Evolutionary conservation across 108 stramenopile species (phyloP).

Genomic region (Cyclotella kingstonii): DNA sequence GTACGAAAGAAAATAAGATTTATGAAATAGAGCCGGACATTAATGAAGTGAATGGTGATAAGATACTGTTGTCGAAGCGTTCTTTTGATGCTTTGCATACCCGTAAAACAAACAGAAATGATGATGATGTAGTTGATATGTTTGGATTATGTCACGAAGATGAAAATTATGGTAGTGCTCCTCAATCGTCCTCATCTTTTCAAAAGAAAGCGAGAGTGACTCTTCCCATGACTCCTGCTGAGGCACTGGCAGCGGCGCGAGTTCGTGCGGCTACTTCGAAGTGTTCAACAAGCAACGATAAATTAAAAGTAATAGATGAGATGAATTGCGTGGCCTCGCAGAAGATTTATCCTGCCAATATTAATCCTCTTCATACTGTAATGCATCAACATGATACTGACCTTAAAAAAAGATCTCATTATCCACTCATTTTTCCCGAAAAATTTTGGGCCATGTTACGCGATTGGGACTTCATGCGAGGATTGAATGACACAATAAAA

Average conservation of each 20-base stretch:
- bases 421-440: constrained; percentile 37
- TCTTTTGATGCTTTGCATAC: not conserved
- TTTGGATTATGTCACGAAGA: constrained; percentile 11
- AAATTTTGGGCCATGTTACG: constrained; percentile 36
- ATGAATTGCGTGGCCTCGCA: not conserved
- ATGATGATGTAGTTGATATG: constrained; percentile 14
- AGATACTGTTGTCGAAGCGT: not conserved
- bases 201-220: constrained; percentile 3
- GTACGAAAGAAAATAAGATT: too few relatives aligned
- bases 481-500: constrained; percentile 29
- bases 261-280: constrained; percentile 6
- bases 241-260: constrained; percentile 17
- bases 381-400: not conserved
- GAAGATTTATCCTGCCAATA: too few relatives aligned
- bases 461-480: constrained; percentile 41
- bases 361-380: not conserved
- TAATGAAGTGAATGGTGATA: not conserved
- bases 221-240: constrained; percentile 15
- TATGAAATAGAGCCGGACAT: too few relatives aligned
- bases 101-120: not conserved
- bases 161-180: not conserved
- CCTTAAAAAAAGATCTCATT: constrained; percentile 21
- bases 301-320: not conserved
- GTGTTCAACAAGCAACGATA: not conserved
- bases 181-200: not conserved